These are phyloP conservation scores for Cocos nucifera DNA, from an alignment of 176 grass and related monocot genomes.

Conservation along the genomic window DNA sequence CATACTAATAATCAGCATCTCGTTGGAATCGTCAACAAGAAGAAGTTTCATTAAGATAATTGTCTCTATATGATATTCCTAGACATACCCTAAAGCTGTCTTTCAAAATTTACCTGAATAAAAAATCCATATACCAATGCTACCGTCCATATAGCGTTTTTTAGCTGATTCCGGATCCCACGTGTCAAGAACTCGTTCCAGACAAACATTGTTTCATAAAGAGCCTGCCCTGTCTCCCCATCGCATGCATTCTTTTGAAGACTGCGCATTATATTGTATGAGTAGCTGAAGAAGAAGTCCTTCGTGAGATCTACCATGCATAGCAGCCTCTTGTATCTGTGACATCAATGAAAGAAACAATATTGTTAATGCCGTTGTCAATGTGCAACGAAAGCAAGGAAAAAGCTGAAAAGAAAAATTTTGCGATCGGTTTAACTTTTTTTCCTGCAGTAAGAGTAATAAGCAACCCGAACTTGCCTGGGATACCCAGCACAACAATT, in stretches of 20 bases:
- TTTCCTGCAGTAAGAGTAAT: background rate
- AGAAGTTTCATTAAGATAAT: too few relatives aligned
- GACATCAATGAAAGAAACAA: conserved; percentile 10
- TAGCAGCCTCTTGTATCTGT: conserved; percentile 88
- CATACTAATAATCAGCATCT: too few relatives aligned
- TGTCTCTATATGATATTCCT: too few relatives aligned
- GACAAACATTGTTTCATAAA: conserved; percentile 97
- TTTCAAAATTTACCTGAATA: conserved; percentile 57
- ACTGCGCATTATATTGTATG: conserved; percentile 92
- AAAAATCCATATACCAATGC: conserved; percentile 95
- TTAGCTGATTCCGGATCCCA: conserved; percentile 62
- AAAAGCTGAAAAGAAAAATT: conserved; percentile 1
- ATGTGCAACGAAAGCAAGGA: background rate
- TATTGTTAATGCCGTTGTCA: conserved; percentile 1
- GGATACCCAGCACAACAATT: conserved; percentile 21
- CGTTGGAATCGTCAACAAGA: too few relatives aligned
- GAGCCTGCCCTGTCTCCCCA: conserved; percentile 40
- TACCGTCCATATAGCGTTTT: conserved; percentile 81
- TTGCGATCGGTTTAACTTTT: background rate
- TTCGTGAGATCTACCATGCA: conserved; percentile 79
- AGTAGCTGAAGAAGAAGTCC: conserved; percentile 99
- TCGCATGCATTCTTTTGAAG: conserved; percentile 85
- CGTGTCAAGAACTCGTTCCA: conserved; percentile 94
- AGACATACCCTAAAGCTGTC: too few relatives aligned
- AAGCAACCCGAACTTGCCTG: conserved; percentile 27